These are phyloP conservation scores for Mortierella sp. DNA, from an alignment of 371 early-diverging fungal genomes.

Conservation along the genomic window DNA sequence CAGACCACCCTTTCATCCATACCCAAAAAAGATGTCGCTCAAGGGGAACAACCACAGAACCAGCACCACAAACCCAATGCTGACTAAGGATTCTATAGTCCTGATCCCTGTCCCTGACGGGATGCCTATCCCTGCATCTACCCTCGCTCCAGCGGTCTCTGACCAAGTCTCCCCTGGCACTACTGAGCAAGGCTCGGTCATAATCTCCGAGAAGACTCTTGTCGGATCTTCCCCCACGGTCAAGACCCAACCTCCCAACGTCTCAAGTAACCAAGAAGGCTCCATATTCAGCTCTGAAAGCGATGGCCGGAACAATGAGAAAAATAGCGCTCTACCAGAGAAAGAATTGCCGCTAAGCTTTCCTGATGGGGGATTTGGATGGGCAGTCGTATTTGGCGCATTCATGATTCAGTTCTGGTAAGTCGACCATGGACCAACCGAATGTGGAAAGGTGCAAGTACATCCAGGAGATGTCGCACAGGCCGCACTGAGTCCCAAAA, in stretches of 20 bases:
- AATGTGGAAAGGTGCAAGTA: too few relatives aligned
- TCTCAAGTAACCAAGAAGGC: background rate
- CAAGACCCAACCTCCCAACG: background rate
- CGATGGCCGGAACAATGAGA: background rate
- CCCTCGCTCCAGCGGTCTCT: background rate
- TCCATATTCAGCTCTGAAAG: too few relatives aligned
- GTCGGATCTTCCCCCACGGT: background rate
- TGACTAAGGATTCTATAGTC: background rate
- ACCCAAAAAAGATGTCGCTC: too few relatives aligned
- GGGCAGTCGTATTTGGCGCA: constrained; percentile 66
- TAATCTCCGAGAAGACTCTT: background rate
- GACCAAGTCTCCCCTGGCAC: background rate
- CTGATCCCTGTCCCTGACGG: background rate
- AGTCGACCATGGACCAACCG: background rate
- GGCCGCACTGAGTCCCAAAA: background rate
- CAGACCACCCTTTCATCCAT: too few relatives aligned
- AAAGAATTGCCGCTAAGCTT: constrained; percentile 10
- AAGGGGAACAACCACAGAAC: too few relatives aligned
- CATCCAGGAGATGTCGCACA: background rate
- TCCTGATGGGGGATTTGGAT: constrained; percentile 68
- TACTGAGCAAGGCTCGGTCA: background rate
- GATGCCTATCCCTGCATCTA: background rate
- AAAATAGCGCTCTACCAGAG: background rate
- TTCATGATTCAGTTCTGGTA: constrained; percentile 63
- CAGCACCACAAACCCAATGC: background rate